Base-by-base conservation (phyloP, 805 yeast genomes). In the Barnettozyma sp. region DNA sequence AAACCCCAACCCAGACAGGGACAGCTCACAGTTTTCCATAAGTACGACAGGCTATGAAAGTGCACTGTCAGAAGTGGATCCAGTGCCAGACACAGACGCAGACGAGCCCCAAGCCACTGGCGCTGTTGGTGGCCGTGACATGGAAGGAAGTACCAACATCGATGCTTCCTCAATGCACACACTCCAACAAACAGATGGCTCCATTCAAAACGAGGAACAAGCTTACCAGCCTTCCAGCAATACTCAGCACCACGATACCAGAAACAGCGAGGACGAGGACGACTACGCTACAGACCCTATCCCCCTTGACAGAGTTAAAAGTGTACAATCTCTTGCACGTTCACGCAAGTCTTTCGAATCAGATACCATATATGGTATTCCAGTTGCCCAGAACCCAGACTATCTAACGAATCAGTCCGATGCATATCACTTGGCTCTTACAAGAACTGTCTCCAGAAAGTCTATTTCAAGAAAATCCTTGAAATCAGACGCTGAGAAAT, bases 401-500 rank as follows among this genome's bases (percentile, higher is more conserved):
- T 25, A n/a, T 4, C 11, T 4, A 14, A 17, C n/a, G 13, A 22
- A 29, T 13, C 39, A 33, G 15, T 41, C 49, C 12, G 56, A 51
- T 22, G 45, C 44, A 7, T 48, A 36, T 35, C 43, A 46, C 19
- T 27, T 45, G 25, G 56, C 54, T 5, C 27, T 53, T 18, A 46
- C 45, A 9, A 46, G 43, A 39, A 53, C 55, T 2, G 10, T 49
- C 4, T 44, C 55, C 5, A 50, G 58, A 46, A 45, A 40, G 35
- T 48, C 56, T 2, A 3, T 45, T 6, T 34, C 40, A 2, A 42
- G 32, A 32, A 23, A 25, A 25, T 42, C 36, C 22, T 38, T 32
- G 2, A 30, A 27, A n/a, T 26, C 34, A 6, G 33, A 31, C 13
- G 40, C 42, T 16, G 21, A 33, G 22, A 30, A 30, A 8, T 22